Evolutionary conservation across 2,329 filamentous ascomycete genomes (phyloP), one percentile per base, ranked within the genome.

Genomic region (Kalaharituber pfeilii): DNA sequence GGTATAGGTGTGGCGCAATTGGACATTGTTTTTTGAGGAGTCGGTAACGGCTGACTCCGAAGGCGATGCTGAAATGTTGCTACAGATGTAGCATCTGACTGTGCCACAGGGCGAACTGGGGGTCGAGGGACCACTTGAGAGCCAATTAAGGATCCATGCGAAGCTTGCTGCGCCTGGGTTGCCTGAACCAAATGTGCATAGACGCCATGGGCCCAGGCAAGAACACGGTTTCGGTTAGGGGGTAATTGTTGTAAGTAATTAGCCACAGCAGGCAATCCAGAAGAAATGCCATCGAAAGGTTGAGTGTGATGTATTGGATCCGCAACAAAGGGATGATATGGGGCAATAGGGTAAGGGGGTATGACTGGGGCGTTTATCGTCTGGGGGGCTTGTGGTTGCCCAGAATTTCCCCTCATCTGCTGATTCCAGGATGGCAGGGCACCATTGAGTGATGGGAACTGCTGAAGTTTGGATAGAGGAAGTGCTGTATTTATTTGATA

Each of bases 181-280:
- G 77, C 78, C 8, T 78, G 69, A 2, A 88, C 69, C 6, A 89
- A 73, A 59, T 86, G 80, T 49, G 83, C 72, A 66, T 88, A 88
- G 28, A 81, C 76, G 60, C 74, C 74, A 65, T 87, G 81, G n/a
- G 83, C 84, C 69, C 79, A 80, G 13, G 75, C 71, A 24, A 56
- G 54, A 13, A 51, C 49, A 24, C 59, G 55, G 53, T 65, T 65
- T 5, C 59, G 60, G 20, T 51, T 57, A 59, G 57, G 53, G 27
- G 68, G 65, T 3, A 70, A 60, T 5, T 64, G 66, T 62, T 49
- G 66, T 60, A 57, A 18, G 50, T 47, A 47, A 24, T 22, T 20
- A 47, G 42, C 18, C 15, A 25, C 42, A 47, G 13, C 42, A 13
- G 42, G 5, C 13, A 22, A 11, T 3, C 42, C 42, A 47, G 5